A percentile compares a stretch with the other conserved stretches of the same genome.
phyloP scores from a whole-genome alignment of 805 yeast species.

The Candida loeiensis region DNA sequence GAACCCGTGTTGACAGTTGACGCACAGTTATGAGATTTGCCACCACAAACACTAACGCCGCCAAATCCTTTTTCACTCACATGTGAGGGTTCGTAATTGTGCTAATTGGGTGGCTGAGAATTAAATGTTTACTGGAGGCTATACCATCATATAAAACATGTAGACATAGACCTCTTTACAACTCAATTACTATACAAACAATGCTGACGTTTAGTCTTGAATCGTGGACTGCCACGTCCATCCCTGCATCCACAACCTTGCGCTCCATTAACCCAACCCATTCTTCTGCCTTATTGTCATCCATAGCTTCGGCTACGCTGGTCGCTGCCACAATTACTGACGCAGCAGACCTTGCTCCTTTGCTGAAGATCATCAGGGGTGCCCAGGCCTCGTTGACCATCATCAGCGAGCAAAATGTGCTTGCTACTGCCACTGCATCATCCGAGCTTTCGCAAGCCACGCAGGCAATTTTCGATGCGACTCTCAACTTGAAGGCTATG shows the following conservation, averaged over 20 bases:
- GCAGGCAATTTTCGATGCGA: slow-evolving; percentile 29
- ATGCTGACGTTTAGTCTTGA: too few species aligned
- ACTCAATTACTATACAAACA: too few species aligned
- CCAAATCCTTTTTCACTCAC: too few species aligned
- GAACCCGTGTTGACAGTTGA: too few species aligned
- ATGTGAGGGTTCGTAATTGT: too few species aligned
- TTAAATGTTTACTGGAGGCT: too few species aligned
- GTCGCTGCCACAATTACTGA: not conserved
- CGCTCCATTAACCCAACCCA: slow-evolving; percentile 1
- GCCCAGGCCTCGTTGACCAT: slow-evolving; percentile 36
- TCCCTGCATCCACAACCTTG: slow-evolving; percentile 1
- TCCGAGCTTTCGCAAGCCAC: slow-evolving; percentile 22
- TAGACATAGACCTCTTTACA: too few species aligned
- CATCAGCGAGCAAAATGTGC: slow-evolving; percentile 31
- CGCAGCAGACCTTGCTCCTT: not conserved
- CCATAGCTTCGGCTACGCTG: not conserved
- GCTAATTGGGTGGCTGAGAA: too few species aligned
- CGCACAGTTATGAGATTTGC: too few species aligned
- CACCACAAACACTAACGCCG: too few species aligned
- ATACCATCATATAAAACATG: too few species aligned
- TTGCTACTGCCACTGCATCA: slow-evolving; percentile 37
- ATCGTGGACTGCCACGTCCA: not conserved
- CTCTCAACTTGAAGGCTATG: slow-evolving; percentile 30
- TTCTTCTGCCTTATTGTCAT: not conserved
- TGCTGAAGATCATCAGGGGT: slow-evolving; percentile 22